Percentiles rank a stretch among this genome's conserved stretches.
phyloP scores from a whole-genome alignment of 148 eudicot genomes.

The Rhododendron griersonianum region DNA sequence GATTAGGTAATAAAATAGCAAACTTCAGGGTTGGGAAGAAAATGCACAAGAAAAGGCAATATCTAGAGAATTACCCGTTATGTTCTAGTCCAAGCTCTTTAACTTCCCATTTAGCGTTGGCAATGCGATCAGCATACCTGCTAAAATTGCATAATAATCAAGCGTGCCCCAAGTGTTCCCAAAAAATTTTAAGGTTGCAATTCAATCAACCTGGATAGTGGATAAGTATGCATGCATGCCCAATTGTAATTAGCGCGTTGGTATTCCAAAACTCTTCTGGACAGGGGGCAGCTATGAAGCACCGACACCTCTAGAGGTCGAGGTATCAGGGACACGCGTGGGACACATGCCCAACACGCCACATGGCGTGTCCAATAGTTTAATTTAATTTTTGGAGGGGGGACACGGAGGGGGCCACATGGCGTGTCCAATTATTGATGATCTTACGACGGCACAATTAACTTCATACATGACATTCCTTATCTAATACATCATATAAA shows the following conservation, averaged over 20 bases:
- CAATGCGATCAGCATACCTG: constrained; percentile 88
- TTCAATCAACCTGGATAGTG: background rate
- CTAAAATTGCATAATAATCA: constrained; percentile 17
- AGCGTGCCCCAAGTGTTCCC: background rate
- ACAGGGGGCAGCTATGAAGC: background rate
- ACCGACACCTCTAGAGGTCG: too few species aligned
- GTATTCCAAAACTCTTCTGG: background rate
- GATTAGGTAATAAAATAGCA: background rate
- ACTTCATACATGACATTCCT: too few species aligned
- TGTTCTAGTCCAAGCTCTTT: constrained; percentile 95
- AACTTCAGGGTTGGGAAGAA: background rate
- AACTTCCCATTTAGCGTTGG: constrained; percentile 89
- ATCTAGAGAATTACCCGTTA: constrained; percentile 58
- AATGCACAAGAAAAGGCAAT: background rate
- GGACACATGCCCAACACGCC: too few species aligned
- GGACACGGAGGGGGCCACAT: too few species aligned
- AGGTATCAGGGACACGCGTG: too few species aligned
- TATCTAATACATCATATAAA: too few species aligned
- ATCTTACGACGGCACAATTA: too few species aligned
- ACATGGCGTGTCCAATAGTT: too few species aligned
- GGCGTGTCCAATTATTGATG: too few species aligned
- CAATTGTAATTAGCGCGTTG: too few species aligned
- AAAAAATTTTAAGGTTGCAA: background rate
- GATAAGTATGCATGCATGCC: background rate
- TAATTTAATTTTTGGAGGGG: too few species aligned